These are phyloP conservation scores for Schoenoplectus tabernaemontani DNA, from an alignment of 202 grass and related monocot genomes.

Conservation along the genomic window DNA sequence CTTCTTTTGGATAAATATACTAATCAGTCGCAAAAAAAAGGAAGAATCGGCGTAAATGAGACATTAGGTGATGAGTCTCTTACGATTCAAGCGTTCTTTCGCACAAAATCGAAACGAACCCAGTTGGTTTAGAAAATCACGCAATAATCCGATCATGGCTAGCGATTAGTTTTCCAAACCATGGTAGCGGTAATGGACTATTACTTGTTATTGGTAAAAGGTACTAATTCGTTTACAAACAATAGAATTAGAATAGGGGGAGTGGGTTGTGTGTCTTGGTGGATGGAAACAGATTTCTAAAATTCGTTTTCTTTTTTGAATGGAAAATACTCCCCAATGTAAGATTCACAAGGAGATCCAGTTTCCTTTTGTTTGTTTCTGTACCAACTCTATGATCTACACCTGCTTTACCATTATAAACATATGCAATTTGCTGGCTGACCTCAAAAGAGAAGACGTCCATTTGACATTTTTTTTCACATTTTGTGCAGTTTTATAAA, in stretches of 20 bases:
- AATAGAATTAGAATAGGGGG: no score
- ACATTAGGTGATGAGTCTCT: background rate
- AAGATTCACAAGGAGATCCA: background rate
- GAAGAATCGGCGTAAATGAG: background rate
- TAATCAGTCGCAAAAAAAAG: background rate
- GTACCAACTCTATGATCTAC: background rate
- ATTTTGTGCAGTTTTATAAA: background rate
- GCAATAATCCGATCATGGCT: background rate
- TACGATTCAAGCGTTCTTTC: background rate
- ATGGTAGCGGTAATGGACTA: background rate
- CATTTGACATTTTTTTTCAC: background rate
- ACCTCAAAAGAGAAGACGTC: background rate
- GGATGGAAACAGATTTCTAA: background rate
- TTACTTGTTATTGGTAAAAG: background rate
- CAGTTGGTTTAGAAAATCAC: background rate
- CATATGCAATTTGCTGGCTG: background rate
- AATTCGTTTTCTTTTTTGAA: background rate
- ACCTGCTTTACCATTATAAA: no score
- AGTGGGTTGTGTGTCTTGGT: no score
- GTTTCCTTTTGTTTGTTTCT: background rate
- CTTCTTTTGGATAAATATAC: background rate
- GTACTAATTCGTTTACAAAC: no score
- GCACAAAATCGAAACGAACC: background rate
- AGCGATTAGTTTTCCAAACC: background rate
- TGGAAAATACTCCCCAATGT: no score